Evolutionary conservation across 306 rosid genomes (phyloP).

Genomic region (Urtica urens): DNA sequence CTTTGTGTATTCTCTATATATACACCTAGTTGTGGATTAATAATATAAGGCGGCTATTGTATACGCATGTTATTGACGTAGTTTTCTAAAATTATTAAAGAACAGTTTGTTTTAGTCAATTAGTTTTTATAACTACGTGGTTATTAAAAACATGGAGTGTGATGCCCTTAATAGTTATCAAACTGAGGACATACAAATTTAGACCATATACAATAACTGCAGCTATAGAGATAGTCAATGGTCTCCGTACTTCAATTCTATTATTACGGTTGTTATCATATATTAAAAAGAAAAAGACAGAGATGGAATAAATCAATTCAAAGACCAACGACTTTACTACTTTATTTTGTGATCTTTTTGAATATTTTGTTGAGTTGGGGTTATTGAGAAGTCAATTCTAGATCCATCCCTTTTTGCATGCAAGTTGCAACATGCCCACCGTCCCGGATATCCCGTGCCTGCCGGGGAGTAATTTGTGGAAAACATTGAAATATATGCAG

Average conservation of each 20-base stretch:
- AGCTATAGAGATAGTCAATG: background rate
- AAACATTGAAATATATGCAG: too few relatives aligned
- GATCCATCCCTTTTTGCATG: background rate
- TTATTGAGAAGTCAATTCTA: background rate
- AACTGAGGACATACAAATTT: too few relatives aligned
- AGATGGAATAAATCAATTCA: background rate
- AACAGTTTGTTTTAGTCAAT: too few relatives aligned
- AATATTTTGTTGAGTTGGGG: background rate
- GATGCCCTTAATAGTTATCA: too few relatives aligned
- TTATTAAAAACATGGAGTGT: too few relatives aligned
- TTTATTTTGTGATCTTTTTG: background rate
- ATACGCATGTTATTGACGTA: too few relatives aligned
- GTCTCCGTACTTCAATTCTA: background rate
- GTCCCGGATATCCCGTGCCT: constrained; percentile 1
- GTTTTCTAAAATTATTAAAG: too few relatives aligned
- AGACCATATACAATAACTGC: too few relatives aligned
- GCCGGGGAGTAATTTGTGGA: background rate
- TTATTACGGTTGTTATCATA: background rate
- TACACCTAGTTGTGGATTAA: too few relatives aligned
- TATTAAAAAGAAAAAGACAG: background rate
- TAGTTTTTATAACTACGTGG: too few relatives aligned
- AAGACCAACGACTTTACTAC: background rate
- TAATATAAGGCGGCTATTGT: too few relatives aligned
- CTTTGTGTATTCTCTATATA: too few relatives aligned
- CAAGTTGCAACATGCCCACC: background rate